phyloP scores from a whole-genome alignment of 331 rosid species.

The Malus hybrid region DNA sequence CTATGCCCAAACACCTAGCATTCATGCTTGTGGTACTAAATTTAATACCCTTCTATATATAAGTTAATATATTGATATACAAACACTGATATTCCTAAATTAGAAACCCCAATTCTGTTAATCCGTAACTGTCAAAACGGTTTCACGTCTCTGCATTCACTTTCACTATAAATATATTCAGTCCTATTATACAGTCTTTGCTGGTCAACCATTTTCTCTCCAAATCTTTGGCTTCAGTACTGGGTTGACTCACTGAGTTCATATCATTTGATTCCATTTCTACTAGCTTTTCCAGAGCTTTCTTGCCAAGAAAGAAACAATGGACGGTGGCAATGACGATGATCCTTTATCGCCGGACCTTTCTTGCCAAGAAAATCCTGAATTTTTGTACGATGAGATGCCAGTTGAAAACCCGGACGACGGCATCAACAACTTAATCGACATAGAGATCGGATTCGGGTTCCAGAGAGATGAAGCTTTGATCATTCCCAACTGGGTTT shows the following conservation, averaged over 20 bases:
- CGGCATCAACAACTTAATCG: constrained; percentile 28
- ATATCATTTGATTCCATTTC: too few species aligned
- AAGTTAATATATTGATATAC: too few species aligned
- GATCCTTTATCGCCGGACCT: constrained; percentile 22
- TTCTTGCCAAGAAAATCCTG: constrained; percentile 35
- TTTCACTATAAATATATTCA: background rate
- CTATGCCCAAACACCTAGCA: too few species aligned
- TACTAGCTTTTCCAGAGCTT: too few species aligned
- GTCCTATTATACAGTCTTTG: background rate
- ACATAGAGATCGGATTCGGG: constrained; percentile 41
- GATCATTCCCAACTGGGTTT: constrained; percentile 23
- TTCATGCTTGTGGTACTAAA: too few species aligned
- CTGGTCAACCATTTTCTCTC: constrained; percentile 19
- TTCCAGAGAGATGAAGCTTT: constrained; percentile 30
- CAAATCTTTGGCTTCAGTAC: constrained; percentile 1
- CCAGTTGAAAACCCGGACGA: constrained; percentile 14
- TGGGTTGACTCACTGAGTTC: background rate
- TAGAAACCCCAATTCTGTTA: constrained; percentile 1
- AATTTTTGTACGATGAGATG: too few species aligned
- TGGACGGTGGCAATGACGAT: constrained; percentile 14
- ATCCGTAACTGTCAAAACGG: constrained; percentile 26
- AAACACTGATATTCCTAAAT: too few species aligned
- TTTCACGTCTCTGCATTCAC: background rate
- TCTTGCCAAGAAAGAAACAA: background rate
- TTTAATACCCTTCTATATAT: too few species aligned